Evolutionary conservation across 139 green algal species (phyloP).

Genomic region (Tetraselmis striata): DNA sequence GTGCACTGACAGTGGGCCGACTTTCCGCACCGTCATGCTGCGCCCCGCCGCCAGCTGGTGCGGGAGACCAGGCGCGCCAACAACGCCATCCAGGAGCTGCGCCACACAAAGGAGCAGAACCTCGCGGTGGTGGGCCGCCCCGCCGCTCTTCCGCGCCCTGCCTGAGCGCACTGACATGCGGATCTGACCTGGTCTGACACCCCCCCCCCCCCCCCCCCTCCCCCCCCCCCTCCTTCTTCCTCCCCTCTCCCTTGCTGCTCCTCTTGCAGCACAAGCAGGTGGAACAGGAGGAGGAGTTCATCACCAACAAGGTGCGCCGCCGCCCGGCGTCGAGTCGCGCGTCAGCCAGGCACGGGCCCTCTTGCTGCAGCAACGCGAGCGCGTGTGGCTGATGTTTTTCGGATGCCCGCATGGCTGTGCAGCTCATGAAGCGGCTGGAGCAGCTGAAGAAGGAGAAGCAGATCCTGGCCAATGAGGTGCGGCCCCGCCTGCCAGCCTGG

Average conservation of each 20-base stretch:
- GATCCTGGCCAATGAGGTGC: conserved; percentile 52
- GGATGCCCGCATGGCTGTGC: too few species aligned
- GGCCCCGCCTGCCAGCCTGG: not conserved
- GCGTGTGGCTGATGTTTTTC: too few species aligned
- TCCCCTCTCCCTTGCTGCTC: too few species aligned
- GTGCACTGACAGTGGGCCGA: not conserved
- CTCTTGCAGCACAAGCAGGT: conserved; percentile 48
- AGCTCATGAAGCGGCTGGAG: conserved; percentile 71
- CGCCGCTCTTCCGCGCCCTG: too few species aligned
- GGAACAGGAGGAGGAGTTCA: conserved; percentile 73
- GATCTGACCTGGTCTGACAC: too few species aligned
- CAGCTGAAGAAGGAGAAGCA: conserved; percentile 71
- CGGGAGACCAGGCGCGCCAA: conserved; percentile 10
- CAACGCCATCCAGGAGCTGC: conserved; percentile 36
- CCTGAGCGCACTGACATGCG: too few species aligned
- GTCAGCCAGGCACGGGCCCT: too few species aligned
- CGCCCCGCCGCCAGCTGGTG: conserved; percentile 34
- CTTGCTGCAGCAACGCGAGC: too few species aligned
- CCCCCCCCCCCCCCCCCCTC: too few species aligned
- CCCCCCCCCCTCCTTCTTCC: too few species aligned
- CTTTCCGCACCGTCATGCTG: conserved; percentile 11
- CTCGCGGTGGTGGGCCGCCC: conserved; percentile 26
- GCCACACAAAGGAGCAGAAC: conserved; percentile 42
- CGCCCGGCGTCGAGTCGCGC: too few species aligned
- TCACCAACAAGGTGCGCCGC: conserved; percentile 76